Base-by-base conservation (phyloP, 1,284 basidiomycete species). In the Schizopora paradoxa region DNA sequence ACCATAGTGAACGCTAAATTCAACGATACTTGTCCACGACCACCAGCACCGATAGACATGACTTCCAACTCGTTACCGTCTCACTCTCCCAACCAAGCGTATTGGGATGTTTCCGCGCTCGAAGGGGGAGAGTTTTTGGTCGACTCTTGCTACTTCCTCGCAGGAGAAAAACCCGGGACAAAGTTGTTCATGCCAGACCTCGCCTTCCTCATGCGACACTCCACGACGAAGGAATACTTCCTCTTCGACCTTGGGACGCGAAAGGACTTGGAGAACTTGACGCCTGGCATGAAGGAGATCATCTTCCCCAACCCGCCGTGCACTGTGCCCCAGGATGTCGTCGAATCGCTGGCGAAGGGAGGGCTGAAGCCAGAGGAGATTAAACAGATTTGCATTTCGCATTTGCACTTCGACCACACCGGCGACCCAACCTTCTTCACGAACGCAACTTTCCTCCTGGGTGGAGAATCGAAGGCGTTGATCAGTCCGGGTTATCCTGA, bases 371-470 rank as follows among this genome's bases (percentile, higher is more conserved):
- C 33, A 7, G 27, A 25, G 7, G 52, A 48, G 13, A 31, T 55
- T 22, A 35, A 44, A 3, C 28, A 45, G 37, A 46, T 60, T 36
- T 31, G 46, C 28, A 13, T 57, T 26, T 55, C 52, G 10, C 65
- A 66, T 51, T 39, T 65, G 11, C 64, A 67, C 43, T 66, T 56
- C 42, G 64, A 66, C 49, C 64, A 66, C 45, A 53, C 60, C 31
- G 66, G 65, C 2, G 58, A 66, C 47, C 49, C 60, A 6, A 32
- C 50, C 4, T 56, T 48, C 3, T 66, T 65, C 48, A 25, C 58
- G 5, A 41, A 46, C 27, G 57, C 62, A 1, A 48, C 49, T 8
- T 55, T 65, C 48, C 48, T 65, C 23, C 27, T 64, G 6, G 60
- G 60, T n/a, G 52, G 13, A 1, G 59, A 52, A 14, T 48, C 58